phyloP scores from a whole-genome alignment of 768 basidiomycete genomes.

The Lentinula guzmanii region DNA sequence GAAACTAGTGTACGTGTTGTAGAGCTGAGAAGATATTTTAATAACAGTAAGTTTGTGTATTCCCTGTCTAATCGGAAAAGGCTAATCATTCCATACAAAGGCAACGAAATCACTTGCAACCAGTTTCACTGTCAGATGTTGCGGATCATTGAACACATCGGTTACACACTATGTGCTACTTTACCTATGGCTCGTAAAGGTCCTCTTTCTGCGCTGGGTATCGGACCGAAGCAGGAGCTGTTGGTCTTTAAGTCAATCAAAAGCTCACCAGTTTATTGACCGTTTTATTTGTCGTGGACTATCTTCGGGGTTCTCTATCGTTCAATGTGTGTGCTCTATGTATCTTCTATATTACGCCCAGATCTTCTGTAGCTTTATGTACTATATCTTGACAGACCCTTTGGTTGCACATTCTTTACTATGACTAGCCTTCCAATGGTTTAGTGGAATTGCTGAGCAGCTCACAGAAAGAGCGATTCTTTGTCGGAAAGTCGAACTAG shows the following conservation, averaged over 20 bases:
- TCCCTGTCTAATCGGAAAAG: neutral
- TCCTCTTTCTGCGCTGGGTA: slow-evolving; percentile 25
- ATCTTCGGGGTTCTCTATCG: slow-evolving; percentile 1
- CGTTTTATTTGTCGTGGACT: neutral
- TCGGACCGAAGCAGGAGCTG: slow-evolving; percentile 47
- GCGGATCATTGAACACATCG: neutral
- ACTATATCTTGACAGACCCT: neutral
- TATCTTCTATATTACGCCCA: neutral
- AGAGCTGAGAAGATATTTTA: neutral
- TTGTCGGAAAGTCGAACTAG: too few species aligned
- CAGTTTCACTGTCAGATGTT: slow-evolving; percentile 2
- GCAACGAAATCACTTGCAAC: neutral
- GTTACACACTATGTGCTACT: slow-evolving; percentile 61
- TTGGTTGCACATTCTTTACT: neutral
- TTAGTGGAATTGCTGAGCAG: too few species aligned
- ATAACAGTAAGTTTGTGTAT: neutral
- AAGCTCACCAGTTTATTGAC: slow-evolving; percentile 19
- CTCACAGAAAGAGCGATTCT: too few species aligned
- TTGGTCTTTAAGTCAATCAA: slow-evolving; percentile 50
- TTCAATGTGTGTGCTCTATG: neutral
- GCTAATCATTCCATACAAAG: neutral
- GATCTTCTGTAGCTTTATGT: neutral
- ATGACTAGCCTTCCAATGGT: too few species aligned
- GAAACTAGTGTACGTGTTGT: neutral
- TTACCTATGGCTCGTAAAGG: slow-evolving; percentile 52